Conservation (phyloP, 768 basidiomycete species). For the Tulasnella sp. region DNA sequence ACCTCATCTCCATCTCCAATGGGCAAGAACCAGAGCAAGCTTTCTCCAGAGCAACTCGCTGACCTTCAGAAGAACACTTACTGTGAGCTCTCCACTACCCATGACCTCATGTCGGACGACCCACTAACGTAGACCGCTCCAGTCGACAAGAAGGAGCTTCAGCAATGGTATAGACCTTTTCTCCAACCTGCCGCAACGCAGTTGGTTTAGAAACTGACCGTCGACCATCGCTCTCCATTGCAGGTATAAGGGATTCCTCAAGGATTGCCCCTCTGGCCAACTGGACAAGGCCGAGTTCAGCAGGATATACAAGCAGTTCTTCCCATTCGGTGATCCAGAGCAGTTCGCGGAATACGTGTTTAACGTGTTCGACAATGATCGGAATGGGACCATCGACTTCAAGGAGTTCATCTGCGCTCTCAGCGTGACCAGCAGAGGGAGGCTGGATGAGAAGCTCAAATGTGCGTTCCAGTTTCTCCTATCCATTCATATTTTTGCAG, state of each 20-base stretch:
- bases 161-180: slow-evolving; percentile 65
- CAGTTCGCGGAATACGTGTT: slow-evolving; percentile 99
- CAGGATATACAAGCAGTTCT: slow-evolving; percentile 99
- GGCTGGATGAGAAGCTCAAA: slow-evolving; percentile 95
- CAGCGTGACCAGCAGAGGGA: slow-evolving; percentile 88
- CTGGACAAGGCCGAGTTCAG: slow-evolving; percentile 94
- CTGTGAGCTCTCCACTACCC: slow-evolving; percentile 52
- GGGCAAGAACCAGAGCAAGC: slow-evolving; percentile 97
- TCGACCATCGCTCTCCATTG: slow-evolving; percentile 23
- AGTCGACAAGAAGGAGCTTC: slow-evolving; percentile 96
- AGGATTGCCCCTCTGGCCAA: slow-evolving; percentile 96
- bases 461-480: slow-evolving; percentile 51
- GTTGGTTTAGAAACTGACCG: slow-evolving; percentile 20
- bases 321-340: slow-evolving; percentile 96
- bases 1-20: slow-evolving; percentile 45
- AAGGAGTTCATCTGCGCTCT: slow-evolving; percentile 99
- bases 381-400: slow-evolving; percentile 97
- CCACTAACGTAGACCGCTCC: slow-evolving; percentile 24
- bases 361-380: slow-evolving; percentile 93
- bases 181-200: not conserved
- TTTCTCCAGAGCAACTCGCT: slow-evolving; percentile 86
- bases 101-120: slow-evolving; percentile 28
- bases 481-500: not conserved
- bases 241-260: slow-evolving; percentile 99
- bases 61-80: slow-evolving; percentile 98